Evolutionary conservation across 257 asterid genomes (phyloP).

Genomic region (Cordia subcordata): DNA sequence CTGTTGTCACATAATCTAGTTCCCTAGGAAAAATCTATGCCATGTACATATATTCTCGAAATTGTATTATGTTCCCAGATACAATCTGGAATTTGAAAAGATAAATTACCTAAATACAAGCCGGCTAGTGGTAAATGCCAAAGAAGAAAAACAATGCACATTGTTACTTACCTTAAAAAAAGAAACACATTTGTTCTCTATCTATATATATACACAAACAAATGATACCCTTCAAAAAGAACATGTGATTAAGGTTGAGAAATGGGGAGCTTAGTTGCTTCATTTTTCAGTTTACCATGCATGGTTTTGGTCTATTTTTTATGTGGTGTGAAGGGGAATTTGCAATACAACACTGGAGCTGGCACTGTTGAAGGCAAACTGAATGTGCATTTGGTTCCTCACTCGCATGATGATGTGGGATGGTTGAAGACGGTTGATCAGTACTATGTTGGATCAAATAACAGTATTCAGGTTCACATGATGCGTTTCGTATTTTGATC

Average conservation of each 20-base stretch:
- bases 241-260: background rate
- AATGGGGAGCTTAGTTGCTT: slow-evolving; percentile 22
- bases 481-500: background rate
- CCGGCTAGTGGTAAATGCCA: background rate
- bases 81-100: no score
- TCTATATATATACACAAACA: background rate
- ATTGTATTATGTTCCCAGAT: no score
- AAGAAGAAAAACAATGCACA: background rate
- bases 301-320: slow-evolving; percentile 24
- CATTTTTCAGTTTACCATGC: slow-evolving; percentile 14
- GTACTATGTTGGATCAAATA: slow-evolving; percentile 88
- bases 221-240: background rate
- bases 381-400: slow-evolving; percentile 92
- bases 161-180: background rate
- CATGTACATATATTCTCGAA: no score
- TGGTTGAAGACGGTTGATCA: slow-evolving; percentile 93
- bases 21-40: no score
- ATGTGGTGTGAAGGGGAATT: background rate
- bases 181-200: background rate
- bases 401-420: slow-evolving; percentile 89
- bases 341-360: slow-evolving; percentile 47
- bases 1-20: no score
- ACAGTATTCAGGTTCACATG: slow-evolving; percentile 60
- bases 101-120: background rate
- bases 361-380: slow-evolving; percentile 60